Evolutionary conservation across 1,139 yeast genomes (phyloP).

Genomic region (Kurtzmaniella quercitrusa): DNA sequence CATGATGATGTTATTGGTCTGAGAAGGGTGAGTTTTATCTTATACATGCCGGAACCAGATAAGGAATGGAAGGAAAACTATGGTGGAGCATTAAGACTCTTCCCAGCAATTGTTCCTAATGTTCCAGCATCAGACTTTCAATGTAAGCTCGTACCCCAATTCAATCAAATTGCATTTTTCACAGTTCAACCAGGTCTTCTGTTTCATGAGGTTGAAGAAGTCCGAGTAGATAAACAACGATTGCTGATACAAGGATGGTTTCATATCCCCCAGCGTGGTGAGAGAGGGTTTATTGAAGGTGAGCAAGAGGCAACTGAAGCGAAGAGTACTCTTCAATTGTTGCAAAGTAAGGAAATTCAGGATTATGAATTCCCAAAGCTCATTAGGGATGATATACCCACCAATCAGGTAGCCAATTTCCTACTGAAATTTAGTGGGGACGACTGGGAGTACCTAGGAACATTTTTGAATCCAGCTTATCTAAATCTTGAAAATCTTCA

Average conservation of each 20-base stretch:
- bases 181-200: constrained; percentile 94
- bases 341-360: constrained; percentile 71
- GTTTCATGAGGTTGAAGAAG: constrained; percentile 98
- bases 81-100: constrained; percentile 89
- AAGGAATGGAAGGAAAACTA: constrained; percentile 79
- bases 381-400: constrained; percentile 29
- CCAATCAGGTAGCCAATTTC: constrained; percentile 20
- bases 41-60: constrained; percentile 91
- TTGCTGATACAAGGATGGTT: constrained; percentile 98
- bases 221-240: constrained; percentile 82
- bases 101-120: constrained; percentile 82
- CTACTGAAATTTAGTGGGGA: constrained; percentile 18
- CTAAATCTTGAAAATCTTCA: constrained; percentile 39
- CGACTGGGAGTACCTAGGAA: constrained; percentile 21
- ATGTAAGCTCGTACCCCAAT: constrained; percentile 77
- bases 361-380: constrained; percentile 80
- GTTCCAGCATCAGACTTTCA: constrained; percentile 80
- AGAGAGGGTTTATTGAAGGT: constrained; percentile 75
- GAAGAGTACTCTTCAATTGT: constrained; percentile 72
- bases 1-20: constrained; percentile 99
- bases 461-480: constrained; percentile 56
- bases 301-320: constrained; percentile 77
- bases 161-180: constrained; percentile 94
- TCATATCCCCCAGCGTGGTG: constrained; percentile 93
- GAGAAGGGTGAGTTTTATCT: constrained; percentile 84